These are phyloP conservation scores for Neopestalotiopsis sp. DNA, from an alignment of 2,329 filamentous ascomycete genomes.

Conservation along the genomic window DNA sequence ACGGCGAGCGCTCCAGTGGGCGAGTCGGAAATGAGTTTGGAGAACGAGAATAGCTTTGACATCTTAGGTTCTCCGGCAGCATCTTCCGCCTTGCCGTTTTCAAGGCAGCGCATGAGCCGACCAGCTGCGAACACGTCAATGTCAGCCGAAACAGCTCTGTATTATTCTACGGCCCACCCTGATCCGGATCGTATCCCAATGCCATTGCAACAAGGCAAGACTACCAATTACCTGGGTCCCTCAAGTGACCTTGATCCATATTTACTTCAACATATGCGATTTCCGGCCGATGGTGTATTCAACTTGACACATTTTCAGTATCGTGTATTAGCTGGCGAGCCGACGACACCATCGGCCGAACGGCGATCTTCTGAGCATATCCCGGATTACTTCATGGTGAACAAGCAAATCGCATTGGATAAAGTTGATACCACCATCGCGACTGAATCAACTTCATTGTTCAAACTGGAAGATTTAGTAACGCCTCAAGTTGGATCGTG, in stretches of 20 bases:
- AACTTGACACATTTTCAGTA: neutral
- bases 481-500: neutral
- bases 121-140: no score
- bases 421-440: neutral
- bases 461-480: neutral
- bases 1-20: neutral
- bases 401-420: neutral
- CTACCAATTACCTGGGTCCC: neutral
- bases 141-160: no score
- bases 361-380: neutral
- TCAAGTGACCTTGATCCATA: neutral
- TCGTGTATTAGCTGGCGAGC: neutral
- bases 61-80: no score
- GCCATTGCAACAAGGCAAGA: neutral
- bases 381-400: neutral
- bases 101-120: no score
- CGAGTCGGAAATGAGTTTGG: neutral
- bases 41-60: neutral
- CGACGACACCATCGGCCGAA: neutral
- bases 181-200: no score
- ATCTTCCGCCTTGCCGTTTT: no score
- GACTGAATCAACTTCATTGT: neutral
- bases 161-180: no score
- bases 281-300: neutral
- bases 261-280: neutral